Conservation (phyloP, 176 grass and related monocot species). For the Bromus sterilis region DNA sequence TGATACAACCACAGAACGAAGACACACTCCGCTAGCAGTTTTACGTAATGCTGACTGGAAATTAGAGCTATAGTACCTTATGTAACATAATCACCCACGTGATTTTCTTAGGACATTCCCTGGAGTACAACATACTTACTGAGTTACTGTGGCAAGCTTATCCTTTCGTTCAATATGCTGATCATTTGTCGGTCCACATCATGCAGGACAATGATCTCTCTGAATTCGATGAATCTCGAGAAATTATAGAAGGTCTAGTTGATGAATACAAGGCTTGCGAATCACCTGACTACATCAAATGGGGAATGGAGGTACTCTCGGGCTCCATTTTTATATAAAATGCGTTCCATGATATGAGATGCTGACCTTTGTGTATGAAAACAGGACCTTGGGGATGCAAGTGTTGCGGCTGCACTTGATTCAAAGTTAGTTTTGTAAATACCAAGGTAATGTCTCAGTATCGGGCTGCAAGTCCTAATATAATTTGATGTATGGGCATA, state of each 20-base stretch:
- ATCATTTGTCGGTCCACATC: not conserved
- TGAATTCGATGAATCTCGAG: slow-evolving; percentile 95
- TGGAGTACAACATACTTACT: not conserved
- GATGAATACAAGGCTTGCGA: slow-evolving; percentile 98
- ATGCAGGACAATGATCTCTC: slow-evolving; percentile 91
- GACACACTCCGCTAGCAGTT: not conserved
- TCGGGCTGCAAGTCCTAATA: not conserved
- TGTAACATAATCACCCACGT: not conserved
- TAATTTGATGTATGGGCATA: not conserved
- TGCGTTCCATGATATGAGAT: not conserved
- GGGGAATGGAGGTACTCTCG: slow-evolving; percentile 94
- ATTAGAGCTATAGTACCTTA: not conserved
- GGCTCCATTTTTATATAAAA: not conserved
- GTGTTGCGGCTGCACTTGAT: slow-evolving; percentile 62
- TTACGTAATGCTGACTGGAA: not conserved
- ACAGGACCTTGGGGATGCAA: slow-evolving; percentile 69
- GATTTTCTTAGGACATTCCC: not conserved
- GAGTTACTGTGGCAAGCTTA: not conserved
- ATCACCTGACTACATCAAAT: slow-evolving; percentile 98
- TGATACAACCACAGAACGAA: not conserved
- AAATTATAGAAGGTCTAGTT: slow-evolving; percentile 94
- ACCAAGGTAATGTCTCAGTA: slow-evolving; percentile 13
- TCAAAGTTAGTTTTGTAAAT: slow-evolving; percentile 86
- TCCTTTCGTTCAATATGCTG: not conserved
- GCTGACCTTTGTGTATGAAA: slow-evolving; percentile 2